Conservation (phyloP, 2,329 filamentous ascomycete genomes). For the Nemania diffusa region DNA sequence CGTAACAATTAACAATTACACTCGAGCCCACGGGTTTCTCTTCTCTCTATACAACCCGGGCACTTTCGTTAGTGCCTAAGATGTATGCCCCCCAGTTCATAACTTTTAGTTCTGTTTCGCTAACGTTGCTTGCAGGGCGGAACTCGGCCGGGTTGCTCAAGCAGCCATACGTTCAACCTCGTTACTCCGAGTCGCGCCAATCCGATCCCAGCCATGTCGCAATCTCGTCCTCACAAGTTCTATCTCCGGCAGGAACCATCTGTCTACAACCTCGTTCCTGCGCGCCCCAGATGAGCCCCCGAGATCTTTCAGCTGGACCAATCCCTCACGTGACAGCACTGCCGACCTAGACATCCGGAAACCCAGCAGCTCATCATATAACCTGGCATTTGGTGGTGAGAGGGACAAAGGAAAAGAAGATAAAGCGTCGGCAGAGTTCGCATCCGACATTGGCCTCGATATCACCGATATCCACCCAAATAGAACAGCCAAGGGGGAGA, state of each 20-base stretch:
- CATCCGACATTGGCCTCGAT: constrained; percentile 33
- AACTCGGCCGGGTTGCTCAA: constrained; percentile 44
- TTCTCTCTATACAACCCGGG: background rate
- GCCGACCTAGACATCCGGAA: constrained; percentile 40
- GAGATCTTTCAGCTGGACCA: constrained; percentile 27
- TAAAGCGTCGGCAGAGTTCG: background rate
- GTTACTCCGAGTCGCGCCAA: constrained; percentile 39
- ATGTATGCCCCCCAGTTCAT: constrained; percentile 34
- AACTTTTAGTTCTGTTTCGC: background rate
- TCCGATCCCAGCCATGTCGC: constrained; percentile 35
- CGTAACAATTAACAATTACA: background rate
- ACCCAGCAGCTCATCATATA: constrained; percentile 39
- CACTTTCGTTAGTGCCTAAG: constrained; percentile 13
- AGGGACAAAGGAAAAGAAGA: background rate
- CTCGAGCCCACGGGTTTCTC: background rate
- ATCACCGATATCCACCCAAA: constrained; percentile 33
- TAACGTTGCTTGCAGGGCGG: constrained; percentile 40
- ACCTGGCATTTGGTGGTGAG: constrained; percentile 6
- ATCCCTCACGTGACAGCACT: constrained; percentile 18
- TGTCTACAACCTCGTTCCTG: constrained; percentile 36
- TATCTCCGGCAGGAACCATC: constrained; percentile 23
- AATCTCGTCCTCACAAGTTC: constrained; percentile 15
- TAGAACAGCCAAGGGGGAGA: background rate
- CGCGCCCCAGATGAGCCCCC: constrained; percentile 14
- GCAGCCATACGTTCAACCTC: constrained; percentile 41